A percentile compares a stretch with the other conserved stretches of the same genome.
Evolutionary conservation across 768 basidiomycete species (phyloP).

Genomic region (Trametes villosa): DNA sequence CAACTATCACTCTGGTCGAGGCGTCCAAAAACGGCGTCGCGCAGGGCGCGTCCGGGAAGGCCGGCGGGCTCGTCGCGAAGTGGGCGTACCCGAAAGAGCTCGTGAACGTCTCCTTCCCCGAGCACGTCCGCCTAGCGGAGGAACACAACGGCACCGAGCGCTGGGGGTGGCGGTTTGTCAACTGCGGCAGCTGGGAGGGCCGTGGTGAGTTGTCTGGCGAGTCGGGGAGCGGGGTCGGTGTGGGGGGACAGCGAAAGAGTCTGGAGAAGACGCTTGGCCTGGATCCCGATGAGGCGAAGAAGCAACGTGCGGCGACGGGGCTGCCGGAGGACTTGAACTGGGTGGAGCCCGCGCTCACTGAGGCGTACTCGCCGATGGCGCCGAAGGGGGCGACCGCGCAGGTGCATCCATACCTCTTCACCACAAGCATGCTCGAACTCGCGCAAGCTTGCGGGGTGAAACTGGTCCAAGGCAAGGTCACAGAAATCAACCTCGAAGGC

Average conservation of each 20-base stretch:
- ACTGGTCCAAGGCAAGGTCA: constrained; percentile 52
- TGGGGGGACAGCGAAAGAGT: constrained; percentile 46
- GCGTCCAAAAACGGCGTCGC: constrained; percentile 70
- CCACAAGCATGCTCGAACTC: constrained; percentile 69
- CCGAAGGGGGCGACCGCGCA: constrained; percentile 65
- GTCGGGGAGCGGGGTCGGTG: constrained; percentile 33
- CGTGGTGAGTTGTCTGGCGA: constrained; percentile 43
- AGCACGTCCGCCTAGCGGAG: constrained; percentile 75
- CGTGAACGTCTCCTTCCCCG: constrained; percentile 69
- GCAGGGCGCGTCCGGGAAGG: constrained; percentile 83
- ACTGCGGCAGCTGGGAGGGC: constrained; percentile 78
- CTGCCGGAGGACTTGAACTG: constrained; percentile 40
- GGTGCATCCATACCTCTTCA: constrained; percentile 78
- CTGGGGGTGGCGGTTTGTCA: constrained; percentile 86
- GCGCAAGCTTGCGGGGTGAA: constrained; percentile 58
- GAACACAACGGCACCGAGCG: constrained; percentile 67
- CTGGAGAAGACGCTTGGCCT: constrained; percentile 61
- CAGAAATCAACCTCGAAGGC: constrained; percentile 47
- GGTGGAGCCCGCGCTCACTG: constrained; percentile 54
- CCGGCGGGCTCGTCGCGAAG: constrained; percentile 79
- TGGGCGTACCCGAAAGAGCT: constrained; percentile 82
- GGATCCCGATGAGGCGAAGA: background rate
- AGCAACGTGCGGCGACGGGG: constrained; percentile 20
- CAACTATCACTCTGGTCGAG: constrained; percentile 67
- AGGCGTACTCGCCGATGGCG: constrained; percentile 65